Conservation (phyloP, 352 stramenopile genomes). For the Phytophthora boehmeriae region DNA sequence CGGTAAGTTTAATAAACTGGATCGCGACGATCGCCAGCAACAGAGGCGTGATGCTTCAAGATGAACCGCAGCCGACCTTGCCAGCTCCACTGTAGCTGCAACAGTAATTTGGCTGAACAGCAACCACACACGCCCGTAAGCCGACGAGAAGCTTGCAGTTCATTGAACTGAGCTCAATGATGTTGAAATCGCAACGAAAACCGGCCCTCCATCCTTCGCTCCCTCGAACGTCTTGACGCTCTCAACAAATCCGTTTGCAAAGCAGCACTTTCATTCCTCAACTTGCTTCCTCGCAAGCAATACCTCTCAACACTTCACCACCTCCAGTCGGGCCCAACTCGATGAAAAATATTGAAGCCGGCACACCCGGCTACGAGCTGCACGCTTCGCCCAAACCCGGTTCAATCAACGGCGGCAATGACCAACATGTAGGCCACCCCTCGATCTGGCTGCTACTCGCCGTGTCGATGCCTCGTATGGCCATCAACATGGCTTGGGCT, state of each 20-base stretch:
- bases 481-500: slow-evolving; percentile 60
- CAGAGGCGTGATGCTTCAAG: neutral
- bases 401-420: slow-evolving; percentile 3
- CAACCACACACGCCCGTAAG: too few relatives aligned
- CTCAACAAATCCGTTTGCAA: too few relatives aligned
- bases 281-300: slow-evolving; percentile 25
- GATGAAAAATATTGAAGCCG: slow-evolving; percentile 28
- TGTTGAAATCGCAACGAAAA: too few relatives aligned
- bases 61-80: too few relatives aligned
- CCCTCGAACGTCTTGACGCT: too few relatives aligned
- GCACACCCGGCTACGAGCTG: slow-evolving; percentile 14
- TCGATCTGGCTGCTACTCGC: slow-evolving; percentile 48
- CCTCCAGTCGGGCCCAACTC: too few relatives aligned
- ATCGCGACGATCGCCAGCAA: neutral
- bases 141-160: too few relatives aligned
- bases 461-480: slow-evolving; percentile 57
- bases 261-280: slow-evolving; percentile 27
- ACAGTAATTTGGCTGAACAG: too few relatives aligned
- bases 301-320: slow-evolving; percentile 2
- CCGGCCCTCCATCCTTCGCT: too few relatives aligned
- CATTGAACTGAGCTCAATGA: too few relatives aligned
- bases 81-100: too few relatives aligned
- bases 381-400: slow-evolving; percentile 27
- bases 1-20: neutral
- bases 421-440: slow-evolving; percentile 13